Base-by-base conservation (phyloP, 192 early-diverging fungal species). In the Allomyces arbusculus region DNA sequence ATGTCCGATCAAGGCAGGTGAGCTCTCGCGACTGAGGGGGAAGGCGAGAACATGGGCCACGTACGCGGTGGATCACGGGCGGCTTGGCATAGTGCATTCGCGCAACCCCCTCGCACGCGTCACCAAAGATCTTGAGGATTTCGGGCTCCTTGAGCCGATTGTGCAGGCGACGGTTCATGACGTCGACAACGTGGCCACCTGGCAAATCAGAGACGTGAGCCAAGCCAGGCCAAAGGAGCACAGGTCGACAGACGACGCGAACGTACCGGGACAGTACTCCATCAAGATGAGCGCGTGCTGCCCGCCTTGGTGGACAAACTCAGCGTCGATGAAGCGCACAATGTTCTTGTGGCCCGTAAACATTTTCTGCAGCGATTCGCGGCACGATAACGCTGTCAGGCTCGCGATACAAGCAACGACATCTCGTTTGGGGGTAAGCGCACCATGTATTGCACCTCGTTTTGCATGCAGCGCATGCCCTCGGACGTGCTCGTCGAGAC, bases 281-380 rank as follows among this genome's bases (percentile, higher is more conserved):
- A 94, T 94, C 71, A 97, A 77, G 61, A 97, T 91, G 62, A 87
- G 79, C 14, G 83, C 77, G 66, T 92, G 88, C 63, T 78, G 92
- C n/a, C 87, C 84, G 20, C 79, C 86, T 22, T 71, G 70, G 26
- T 75, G 74, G 65, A 74, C 75, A 23, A 84, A 73, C 66, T 84
- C 77, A 4, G 85, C 86, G 64, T 90, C 94, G 62, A 85, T 78
- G 67, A 88, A 90, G 61, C 76, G 68, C 23, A 92, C 88, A 67
- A 94, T 91, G 68, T 91, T 86, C 40, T 87, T 81, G 72, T 93
- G 90, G 20, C 85, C 86, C 50, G 78, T 84, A 10, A 87, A 74
- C 64, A 82, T 76, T 80, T 77, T 79, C 78, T 87, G 73, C 6
- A 28, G 40, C 10, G 24, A 25, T 10, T 26, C 19, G 10, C 24